phyloP scores from a whole-genome alignment of 2,329 filamentous ascomycete species.

The Colletotrichum higginsianum region DNA sequence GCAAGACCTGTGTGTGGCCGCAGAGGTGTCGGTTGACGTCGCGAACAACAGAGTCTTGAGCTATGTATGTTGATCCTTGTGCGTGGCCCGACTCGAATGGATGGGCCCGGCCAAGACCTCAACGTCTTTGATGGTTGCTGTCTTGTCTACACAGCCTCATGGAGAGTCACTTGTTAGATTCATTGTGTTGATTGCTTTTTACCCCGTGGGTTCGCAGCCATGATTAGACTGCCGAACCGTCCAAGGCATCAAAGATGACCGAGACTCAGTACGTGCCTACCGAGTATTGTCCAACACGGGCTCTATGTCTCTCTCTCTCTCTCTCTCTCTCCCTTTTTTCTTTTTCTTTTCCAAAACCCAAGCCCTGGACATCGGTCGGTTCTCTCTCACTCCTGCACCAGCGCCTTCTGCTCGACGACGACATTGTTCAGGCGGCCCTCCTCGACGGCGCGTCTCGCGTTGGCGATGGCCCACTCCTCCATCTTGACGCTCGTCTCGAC shows the following conservation, averaged over 20 bases:
- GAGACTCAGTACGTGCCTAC: background rate
- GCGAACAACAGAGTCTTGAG: too few species aligned
- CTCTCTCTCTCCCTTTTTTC: too few species aligned
- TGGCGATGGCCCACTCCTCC: conserved; percentile 83
- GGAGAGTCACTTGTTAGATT: background rate
- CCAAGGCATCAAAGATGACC: too few species aligned
- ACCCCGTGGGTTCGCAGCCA: background rate
- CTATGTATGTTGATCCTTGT: background rate
- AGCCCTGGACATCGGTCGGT: too few species aligned
- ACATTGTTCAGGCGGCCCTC: conserved; percentile 75
- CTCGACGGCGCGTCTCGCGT: conserved; percentile 75
- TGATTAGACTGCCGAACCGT: background rate
- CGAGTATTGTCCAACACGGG: background rate
- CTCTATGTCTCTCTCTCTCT: background rate
- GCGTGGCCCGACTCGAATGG: background rate
- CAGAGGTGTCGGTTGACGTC: background rate
- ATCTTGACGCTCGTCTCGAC: conserved; percentile 76
- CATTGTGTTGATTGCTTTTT: background rate
- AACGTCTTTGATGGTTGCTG: background rate
- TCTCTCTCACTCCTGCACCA: conserved; percentile 34
- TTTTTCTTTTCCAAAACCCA: too few species aligned
- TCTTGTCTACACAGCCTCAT: background rate
- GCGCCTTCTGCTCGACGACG: conserved; percentile 77
- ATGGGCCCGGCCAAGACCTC: too few species aligned
- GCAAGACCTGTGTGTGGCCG: background rate